These are phyloP conservation scores for Nitzschia putrida DNA, from an alignment of 108 stramenopile genomes.

Conservation along the genomic window DNA sequence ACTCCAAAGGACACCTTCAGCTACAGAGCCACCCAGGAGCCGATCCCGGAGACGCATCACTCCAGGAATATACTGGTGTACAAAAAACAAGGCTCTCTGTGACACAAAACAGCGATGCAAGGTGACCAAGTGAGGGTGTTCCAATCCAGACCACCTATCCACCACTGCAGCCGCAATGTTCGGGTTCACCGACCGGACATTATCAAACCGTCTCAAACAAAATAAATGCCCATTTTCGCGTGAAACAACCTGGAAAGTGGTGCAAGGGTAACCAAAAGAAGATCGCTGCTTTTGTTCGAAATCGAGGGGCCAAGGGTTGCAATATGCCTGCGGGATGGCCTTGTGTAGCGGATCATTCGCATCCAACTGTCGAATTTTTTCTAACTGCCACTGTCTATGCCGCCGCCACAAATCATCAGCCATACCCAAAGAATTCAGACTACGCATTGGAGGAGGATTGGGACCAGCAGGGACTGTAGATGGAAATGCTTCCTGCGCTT, in stretches of 20 bases:
- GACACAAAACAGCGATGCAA: constrained; percentile 77
- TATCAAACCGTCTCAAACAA: constrained; percentile 86
- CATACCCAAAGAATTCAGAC: constrained; percentile 48
- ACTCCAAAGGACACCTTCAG: constrained; percentile 85
- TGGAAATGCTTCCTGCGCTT: constrained; percentile 5
- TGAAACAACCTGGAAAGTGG: constrained; percentile 63
- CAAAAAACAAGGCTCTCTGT: constrained; percentile 89
- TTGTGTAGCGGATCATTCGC: constrained; percentile 66
- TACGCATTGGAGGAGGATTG: constrained; percentile 44
- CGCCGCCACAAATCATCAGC: constrained; percentile 62
- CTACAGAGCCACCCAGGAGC: constrained; percentile 49
- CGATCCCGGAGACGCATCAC: constrained; percentile 71
- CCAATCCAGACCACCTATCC: constrained; percentile 62
- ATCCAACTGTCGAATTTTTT: constrained; percentile 62
- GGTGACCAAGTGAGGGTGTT: constrained; percentile 74
- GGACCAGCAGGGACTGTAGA: constrained; percentile 47
- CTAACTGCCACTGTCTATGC: constrained; percentile 63
- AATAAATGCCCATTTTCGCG: constrained; percentile 78
- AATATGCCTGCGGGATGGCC: constrained; percentile 42
- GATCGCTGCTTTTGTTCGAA: constrained; percentile 40
- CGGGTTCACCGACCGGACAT: constrained; percentile 70
- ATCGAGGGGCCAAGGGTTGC: constrained; percentile 32
- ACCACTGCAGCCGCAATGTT: constrained; percentile 78
- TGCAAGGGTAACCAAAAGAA: constrained; percentile 79
- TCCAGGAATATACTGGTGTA: constrained; percentile 84